Base-by-base conservation (phyloP, 2,329 filamentous ascomycete species). In the Diaporthe humulicola region DNA sequence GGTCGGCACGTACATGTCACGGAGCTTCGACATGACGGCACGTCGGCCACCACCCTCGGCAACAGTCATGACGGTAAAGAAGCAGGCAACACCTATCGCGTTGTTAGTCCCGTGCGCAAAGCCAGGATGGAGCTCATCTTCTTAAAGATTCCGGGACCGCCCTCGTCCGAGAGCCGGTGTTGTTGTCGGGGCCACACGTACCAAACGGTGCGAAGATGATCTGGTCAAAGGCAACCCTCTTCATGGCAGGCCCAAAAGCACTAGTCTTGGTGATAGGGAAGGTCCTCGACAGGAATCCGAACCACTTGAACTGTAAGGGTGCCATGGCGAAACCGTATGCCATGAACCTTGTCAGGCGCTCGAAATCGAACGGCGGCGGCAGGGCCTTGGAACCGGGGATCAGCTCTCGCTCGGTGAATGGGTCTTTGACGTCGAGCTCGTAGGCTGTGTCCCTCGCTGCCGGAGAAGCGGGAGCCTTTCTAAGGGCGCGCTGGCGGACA, bases 301-400 rank as follows among this genome's bases (percentile, higher is more conserved):
- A 98, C 97, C 97, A 99, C 82, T 95, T 93, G 86, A 98, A 98
- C 84, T 98, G 96, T 42, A 98, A 80, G 0, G 97, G 97, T 6
- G 97, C 95, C 95, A 98, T 98, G 81, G 94, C 90, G 86, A 98
- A 98, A 82, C 95, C 95, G 83, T 98, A 99, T 7, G 94, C 93
- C 95, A 98, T 98, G 87, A 98, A 99, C 64, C 97, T 90, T 2
- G 95, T 96, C 77, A 98, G 88, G 66, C 97, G 92, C 86, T 98
- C 97, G 80, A 98, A 98, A 85, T 99, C 96, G 81, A 99, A 98
- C 0, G 95, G 92, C 4, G 95, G 94, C 38, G 95, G 94, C 0
- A 93, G 88, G 15, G 83, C 81, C 79, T 89, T 90, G 40, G 90
- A 89, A 42, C 91, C 88, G 73, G 92, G 90, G 70, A 95, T 91